Evolutionary conservation across 129 eudicot genomes (phyloP), one percentile per base, ranked within the genome.

Genomic region (Pittosporum tobira): DNA sequence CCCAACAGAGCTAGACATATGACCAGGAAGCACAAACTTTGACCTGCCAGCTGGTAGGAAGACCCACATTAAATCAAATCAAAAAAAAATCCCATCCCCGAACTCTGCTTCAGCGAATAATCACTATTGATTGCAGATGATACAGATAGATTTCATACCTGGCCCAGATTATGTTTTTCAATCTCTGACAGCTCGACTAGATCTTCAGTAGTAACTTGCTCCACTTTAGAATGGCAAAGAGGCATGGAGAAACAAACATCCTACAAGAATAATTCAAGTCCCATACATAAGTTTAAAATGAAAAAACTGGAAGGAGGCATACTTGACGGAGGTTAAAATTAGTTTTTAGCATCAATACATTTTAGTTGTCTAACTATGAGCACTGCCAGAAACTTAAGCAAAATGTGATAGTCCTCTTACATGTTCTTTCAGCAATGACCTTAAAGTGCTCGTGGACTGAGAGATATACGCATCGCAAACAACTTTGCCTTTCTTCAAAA

Each of bases 391-490:
- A 13, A 38, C 3, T 30, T 2, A 4, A 26, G 48, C 42, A 20
- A 22, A 40, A 27, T 52, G 48, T n/a, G 24, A 55, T 48, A n/a
- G 26, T 46, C 38, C 24, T 48, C 89, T 62, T 76, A 91, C 98
- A 71, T 86, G 89, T 74, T 83, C 95, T 71, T 73, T 91, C 64
- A 91, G 73, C 67, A 86, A 76, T 58, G 99, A 86, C 76, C 99
- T 78, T 53, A 91, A 72, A 73, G 73, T 70, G 77, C 90, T 79
- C 44, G 99, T 91, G 31, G 99, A 91, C 65, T 81, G 99, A 61
- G 99, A 93, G 64, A 93, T 75, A 71, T 78, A 93, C 6, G 96
- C 99, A 44, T 70, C 73, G 82, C 85, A 87, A 40, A 28, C 38
- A 26, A 69, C 31, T 59, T 70, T 78, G 60, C 70, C 59, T 56